Evolutionary conservation across 2,329 filamentous ascomycete species (phyloP).

Genomic region (Dryadomyces quercivorus): DNA sequence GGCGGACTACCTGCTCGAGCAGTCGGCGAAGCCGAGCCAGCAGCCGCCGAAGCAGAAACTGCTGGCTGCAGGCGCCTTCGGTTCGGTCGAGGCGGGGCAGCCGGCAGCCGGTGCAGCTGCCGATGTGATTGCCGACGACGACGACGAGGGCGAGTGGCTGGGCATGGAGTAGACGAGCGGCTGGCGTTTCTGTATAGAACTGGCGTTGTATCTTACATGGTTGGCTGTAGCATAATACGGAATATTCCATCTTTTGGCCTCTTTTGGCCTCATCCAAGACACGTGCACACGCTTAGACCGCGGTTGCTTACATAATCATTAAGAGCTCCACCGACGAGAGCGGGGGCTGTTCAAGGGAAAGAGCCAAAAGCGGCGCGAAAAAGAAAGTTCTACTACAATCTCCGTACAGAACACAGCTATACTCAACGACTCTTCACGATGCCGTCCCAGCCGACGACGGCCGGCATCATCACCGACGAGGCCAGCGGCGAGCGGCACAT

Average conservation of each 20-base stretch:
- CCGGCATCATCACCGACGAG: slow-evolving; percentile 68
- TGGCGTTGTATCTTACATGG: neutral
- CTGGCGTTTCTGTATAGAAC: neutral
- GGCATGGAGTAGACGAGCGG: slow-evolving; percentile 3
- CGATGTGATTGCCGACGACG: slow-evolving; percentile 5
- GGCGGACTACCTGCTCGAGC: slow-evolving; percentile 65
- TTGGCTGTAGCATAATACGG: too few relatives aligned
- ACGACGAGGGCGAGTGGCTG: slow-evolving; percentile 9
- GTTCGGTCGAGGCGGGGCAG: too few relatives aligned
- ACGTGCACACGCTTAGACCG: too few relatives aligned
- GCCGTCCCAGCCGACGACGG: slow-evolving; percentile 24
- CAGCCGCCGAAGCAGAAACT: neutral
- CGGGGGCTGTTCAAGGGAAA: too few relatives aligned
- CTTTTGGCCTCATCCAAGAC: too few relatives aligned
- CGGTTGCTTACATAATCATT: too few relatives aligned
- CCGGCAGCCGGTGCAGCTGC: neutral
- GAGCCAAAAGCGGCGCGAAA: neutral
- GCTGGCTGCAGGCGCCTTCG: neutral
- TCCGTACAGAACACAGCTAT: neutral
- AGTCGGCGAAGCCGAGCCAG: slow-evolving; percentile 20
- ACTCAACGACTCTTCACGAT: neutral
- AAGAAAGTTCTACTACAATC: neutral
- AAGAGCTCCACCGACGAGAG: too few relatives aligned
- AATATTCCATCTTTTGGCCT: too few relatives aligned
- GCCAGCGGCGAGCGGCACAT: slow-evolving; percentile 75